Percentiles rank a stretch among this genome's conserved stretches.
phyloP scores from a whole-genome alignment of 2,329 filamentous ascomycete genomes.

The Colletotrichum costaricense region DNA sequence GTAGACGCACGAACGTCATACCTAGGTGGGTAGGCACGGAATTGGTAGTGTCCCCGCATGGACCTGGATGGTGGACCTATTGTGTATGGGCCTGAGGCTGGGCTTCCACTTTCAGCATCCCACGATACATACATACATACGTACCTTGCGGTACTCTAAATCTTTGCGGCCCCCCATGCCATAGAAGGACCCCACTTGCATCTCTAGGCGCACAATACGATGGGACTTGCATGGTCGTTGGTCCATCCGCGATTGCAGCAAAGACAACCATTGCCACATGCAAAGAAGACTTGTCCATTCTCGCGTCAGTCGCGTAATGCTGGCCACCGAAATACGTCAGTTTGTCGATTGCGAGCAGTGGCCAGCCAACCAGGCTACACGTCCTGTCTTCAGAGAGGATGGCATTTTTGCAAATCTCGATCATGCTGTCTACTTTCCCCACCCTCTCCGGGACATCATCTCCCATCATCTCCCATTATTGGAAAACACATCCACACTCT shows the following conservation, averaged over 20 bases:
- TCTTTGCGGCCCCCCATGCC: background rate
- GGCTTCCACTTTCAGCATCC: background rate
- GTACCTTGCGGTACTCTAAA: background rate
- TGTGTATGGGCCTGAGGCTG: background rate
- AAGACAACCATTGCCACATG: conserved; percentile 24
- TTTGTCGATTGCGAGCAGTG: conserved; percentile 23
- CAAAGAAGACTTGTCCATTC: conserved; percentile 2
- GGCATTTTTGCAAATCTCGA: conserved; percentile 34
- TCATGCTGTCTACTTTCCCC: conserved; percentile 17
- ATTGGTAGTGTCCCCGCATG: conserved; percentile 1
- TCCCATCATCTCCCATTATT: conserved; percentile 1
- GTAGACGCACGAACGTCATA: conserved; percentile 29
- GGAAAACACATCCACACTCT: conserved; percentile 26
- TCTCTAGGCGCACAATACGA: background rate
- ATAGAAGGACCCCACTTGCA: background rate
- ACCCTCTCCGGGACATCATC: background rate
- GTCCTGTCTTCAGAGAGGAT: conserved; percentile 13
- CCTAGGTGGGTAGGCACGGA: background rate
- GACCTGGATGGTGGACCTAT: background rate
- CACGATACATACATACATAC: background rate
- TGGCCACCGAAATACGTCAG: conserved; percentile 26
- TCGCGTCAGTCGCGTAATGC: conserved; percentile 25
- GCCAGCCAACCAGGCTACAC: conserved; percentile 27
- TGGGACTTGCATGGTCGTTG: background rate
- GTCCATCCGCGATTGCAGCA: conserved; percentile 16